Percentiles rank a stretch among this genome's conserved stretches.
Evolutionary conservation across 163 green algal species (phyloP).

Genomic region (Chlorella variabilis): DNA sequence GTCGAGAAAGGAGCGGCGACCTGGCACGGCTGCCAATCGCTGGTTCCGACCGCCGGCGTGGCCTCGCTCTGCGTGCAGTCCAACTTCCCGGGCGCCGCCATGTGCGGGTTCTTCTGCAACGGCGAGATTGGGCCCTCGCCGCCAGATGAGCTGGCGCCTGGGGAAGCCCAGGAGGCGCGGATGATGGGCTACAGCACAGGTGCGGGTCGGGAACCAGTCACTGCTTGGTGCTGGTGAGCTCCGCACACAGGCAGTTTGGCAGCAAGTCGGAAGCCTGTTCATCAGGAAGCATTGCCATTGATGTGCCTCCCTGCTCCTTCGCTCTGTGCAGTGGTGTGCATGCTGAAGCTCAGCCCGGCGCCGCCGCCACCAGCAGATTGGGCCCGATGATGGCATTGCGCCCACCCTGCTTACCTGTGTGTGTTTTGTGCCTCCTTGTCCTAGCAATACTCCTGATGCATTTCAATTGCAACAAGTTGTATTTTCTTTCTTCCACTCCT

Average conservation of each 20-base stretch:
- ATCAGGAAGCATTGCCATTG: too few relatives aligned
- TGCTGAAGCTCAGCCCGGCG: constrained; percentile 20
- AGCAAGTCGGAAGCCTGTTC: too few relatives aligned
- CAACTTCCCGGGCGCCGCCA: not conserved
- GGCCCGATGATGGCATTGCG: not conserved
- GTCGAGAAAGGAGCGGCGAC: too few relatives aligned
- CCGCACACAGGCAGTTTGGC: too few relatives aligned
- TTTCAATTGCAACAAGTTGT: too few relatives aligned
- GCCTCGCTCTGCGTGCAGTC: too few relatives aligned
- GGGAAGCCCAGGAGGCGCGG: not conserved
- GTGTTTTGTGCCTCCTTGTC: not conserved
- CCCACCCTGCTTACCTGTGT: not conserved
- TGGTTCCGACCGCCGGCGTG: too few relatives aligned
- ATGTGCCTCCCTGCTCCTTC: too few relatives aligned
- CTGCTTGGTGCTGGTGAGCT: too few relatives aligned
- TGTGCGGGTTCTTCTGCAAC: constrained; percentile 33
- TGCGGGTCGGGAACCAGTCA: not conserved
- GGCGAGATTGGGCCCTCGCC: constrained; percentile 28
- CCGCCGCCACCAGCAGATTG: constrained; percentile 9
- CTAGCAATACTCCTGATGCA: not conserved
- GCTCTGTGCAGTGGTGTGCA: not conserved
- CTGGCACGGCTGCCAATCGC: too few relatives aligned
- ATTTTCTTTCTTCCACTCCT: too few relatives aligned
- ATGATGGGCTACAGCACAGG: constrained; percentile 38
- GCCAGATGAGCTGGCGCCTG: constrained; percentile 15